Conservation (phyloP, 164 flowering plant species). For the Magnolia officinalis region DNA sequence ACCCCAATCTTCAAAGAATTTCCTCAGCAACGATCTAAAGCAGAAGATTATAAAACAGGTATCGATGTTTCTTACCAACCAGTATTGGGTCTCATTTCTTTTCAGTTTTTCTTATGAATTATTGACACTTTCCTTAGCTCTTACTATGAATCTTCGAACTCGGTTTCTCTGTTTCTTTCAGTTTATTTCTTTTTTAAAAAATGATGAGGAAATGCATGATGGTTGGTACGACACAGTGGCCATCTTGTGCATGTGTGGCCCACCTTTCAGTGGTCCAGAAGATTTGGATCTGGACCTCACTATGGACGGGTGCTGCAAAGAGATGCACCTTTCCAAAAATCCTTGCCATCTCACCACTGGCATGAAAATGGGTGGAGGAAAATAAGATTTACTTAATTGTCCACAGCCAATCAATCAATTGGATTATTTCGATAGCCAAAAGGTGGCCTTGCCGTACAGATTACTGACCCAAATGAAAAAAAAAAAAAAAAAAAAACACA, state of each 20-base stretch:
- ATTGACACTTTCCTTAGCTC: not conserved
- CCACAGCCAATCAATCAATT: not conserved
- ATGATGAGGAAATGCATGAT: too few species aligned
- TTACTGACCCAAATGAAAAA: not conserved
- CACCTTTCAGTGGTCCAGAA: too few species aligned
- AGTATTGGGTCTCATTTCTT: not conserved
- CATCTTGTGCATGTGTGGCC: too few species aligned
- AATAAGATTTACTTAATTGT: not conserved
- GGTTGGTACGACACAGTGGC: too few species aligned
- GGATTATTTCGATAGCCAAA: not conserved
- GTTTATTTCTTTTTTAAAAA: too few species aligned
- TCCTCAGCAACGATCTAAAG: slow-evolving; percentile 60
- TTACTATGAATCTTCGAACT: too few species aligned
- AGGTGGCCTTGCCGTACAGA: not conserved
- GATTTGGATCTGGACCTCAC: too few species aligned
- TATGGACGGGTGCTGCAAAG: too few species aligned
- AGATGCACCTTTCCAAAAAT: too few species aligned
- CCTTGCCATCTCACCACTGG: not conserved
- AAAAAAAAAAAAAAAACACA: not conserved
- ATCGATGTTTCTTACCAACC: not conserved
- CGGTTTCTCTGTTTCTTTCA: too few species aligned
- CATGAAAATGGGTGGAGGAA: not conserved
- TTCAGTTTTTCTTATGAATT: not conserved
- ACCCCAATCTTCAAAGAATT: slow-evolving; percentile 39
- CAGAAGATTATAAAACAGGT: slow-evolving; percentile 90